Base-by-base conservation (phyloP, 1,284 basidiomycete genomes). In the Stereum hirsutum region DNA sequence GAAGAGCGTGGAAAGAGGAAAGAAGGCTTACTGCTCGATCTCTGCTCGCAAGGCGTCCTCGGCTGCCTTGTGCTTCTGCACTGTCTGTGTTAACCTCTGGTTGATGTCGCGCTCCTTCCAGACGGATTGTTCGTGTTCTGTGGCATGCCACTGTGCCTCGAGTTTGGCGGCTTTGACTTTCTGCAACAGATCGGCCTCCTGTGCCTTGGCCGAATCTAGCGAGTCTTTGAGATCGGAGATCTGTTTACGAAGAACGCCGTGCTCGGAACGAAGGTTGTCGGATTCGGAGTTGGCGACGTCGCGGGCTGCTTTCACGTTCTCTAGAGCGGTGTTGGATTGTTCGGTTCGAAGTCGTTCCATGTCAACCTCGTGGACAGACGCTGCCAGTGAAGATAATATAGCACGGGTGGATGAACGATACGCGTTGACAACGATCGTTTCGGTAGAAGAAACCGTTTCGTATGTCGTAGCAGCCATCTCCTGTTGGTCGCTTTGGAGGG, bases 11-110 rank as follows among this genome's bases (percentile, higher is more conserved):
- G 7, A 26, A 25, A 46, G 24, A 14, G n/a, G 46, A n/a, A n/a
- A n/a, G 12, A 24, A 66, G 5, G 8, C 75, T 43, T 51, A 84
- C 83, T 71, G 66, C 27, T 81, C 74, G 45, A 82, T 66, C 46
- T 87, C 82, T 19, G 64, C 64, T 27, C 70, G 66, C 41, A 88
- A 62, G 10, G 69, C 69, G 37, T 80, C 77, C 55, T 88, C 81
- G 6, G 75, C 73, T 51, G 69, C 70, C 49, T 74, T 72, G 50
- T 61, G 66, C 58, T 75, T 72, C 49, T 75, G 68, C 24, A 80
- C 57, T 3, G 72, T 65, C 11, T 57, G 54, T 0, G 68, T 67
- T 34, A 84, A 55, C 14, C 70, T 66, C 46, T 72, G 69, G 5
- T 62, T 57, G 1, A 59, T 50, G 25, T 76, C 72, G 39, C 66